These are phyloP conservation scores for Xylaria flabelliformis DNA, from an alignment of 495 filamentous ascomycete species.

Conservation along the genomic window DNA sequence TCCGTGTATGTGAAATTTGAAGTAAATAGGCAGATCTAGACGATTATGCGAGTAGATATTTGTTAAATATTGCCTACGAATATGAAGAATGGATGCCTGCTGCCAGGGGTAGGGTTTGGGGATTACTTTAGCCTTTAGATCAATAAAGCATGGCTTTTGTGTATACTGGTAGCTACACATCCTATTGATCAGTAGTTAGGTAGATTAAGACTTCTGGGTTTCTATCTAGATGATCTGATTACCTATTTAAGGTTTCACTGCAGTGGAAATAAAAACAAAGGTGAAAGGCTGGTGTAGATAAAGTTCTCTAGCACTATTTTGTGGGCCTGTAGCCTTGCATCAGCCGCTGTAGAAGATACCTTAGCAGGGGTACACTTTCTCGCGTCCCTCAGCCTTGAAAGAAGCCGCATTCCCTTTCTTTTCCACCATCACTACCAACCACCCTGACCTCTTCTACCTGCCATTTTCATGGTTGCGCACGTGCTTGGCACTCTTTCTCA, in stretches of 20 bases:
- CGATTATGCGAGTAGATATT: no score
- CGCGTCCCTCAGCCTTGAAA: constrained; percentile 39
- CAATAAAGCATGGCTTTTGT: background rate
- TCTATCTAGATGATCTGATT: background rate
- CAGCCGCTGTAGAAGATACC: background rate
- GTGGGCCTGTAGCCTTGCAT: constrained; percentile 24
- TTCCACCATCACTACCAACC: constrained; percentile 28
- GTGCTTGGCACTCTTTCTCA: background rate
- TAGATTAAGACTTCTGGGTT: background rate
- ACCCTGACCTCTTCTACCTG: constrained; percentile 31
- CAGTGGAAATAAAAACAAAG: background rate
- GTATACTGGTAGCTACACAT: background rate
- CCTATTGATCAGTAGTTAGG: background rate
- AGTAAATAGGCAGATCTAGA: no score
- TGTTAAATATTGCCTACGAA: no score
- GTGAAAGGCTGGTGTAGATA: background rate
- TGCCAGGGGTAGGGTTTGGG: background rate
- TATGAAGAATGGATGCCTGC: background rate
- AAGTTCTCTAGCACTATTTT: background rate
- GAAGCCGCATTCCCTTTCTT: constrained; percentile 45
- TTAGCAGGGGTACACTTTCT: background rate
- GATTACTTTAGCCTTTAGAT: background rate
- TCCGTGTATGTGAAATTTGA: no score
- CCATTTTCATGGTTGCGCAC: background rate
- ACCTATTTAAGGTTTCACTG: background rate